These are phyloP conservation scores for Aegle marmelos DNA, from an alignment of 345 rosid species.

Conservation along the genomic window DNA sequence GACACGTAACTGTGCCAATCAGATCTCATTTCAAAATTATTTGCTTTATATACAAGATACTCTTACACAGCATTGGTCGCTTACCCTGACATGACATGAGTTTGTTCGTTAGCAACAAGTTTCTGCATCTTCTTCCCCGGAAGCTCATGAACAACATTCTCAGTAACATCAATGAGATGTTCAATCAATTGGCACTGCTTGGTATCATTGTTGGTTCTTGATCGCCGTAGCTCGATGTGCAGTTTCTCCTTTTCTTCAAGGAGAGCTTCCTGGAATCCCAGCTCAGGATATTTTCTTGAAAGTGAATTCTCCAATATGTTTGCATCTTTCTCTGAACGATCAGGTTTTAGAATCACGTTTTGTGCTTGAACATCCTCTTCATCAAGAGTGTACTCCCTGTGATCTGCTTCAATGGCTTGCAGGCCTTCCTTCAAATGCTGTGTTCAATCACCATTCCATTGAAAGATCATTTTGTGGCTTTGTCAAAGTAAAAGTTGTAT, in stretches of 20 bases:
- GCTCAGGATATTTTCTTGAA: slow-evolving; percentile 32
- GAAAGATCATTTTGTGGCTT: background rate
- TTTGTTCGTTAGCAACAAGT: slow-evolving; percentile 32
- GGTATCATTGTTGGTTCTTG: slow-evolving; percentile 26
- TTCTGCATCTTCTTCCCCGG: slow-evolving; percentile 28
- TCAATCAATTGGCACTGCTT: slow-evolving; percentile 40
- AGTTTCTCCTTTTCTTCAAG: slow-evolving; percentile 37
- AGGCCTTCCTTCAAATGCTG: slow-evolving; percentile 30
- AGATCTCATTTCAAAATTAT: background rate
- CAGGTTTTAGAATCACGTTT: slow-evolving; percentile 24
- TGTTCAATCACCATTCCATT: background rate
- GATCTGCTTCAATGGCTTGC: slow-evolving; percentile 34
- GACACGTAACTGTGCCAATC: slow-evolving; percentile 16
- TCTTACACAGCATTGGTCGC: no score
- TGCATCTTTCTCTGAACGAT: slow-evolving; percentile 30
- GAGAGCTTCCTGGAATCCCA: slow-evolving; percentile 33
- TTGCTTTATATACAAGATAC: no score
- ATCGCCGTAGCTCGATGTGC: slow-evolving; percentile 32
- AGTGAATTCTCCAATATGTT: slow-evolving; percentile 29
- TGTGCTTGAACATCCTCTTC: slow-evolving; percentile 38
- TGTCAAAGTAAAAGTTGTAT: background rate
- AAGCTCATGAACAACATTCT: slow-evolving; percentile 19
- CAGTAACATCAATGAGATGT: slow-evolving; percentile 26
- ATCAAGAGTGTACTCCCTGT: slow-evolving; percentile 33
- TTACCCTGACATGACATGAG: slow-evolving; percentile 27